Base-by-base conservation (phyloP, 768 basidiomycete species). In the Pleurotus salmoneostramineus region DNA sequence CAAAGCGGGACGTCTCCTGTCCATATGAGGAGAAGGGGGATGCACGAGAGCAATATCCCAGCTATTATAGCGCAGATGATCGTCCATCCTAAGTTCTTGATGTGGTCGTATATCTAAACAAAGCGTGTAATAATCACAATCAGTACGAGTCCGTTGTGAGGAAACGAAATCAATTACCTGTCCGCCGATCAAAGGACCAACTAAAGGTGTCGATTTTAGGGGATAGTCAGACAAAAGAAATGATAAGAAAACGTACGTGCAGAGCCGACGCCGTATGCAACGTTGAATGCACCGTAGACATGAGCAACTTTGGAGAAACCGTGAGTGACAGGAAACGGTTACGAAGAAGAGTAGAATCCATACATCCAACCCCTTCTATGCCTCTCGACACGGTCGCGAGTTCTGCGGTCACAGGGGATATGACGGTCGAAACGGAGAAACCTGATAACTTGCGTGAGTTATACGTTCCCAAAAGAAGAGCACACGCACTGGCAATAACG, bases 271-370 rank as follows among this genome's bases (percentile, higher is more conserved):
- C 85, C 88, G 60, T 84, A 89, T 2, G 82, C 83, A 8, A 91
- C 65, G 70, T 90, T 92, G 66, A 89, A 89, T 0, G 83, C 84
- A 3, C 83, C 89, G 63, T 89, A 91, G 3, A 88, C 77, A 63
- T 91, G 88, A 0, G 81, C 89, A 68, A 87, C 89, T 91, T 62
- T 4, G n/a, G 58, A 47, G 2, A 15, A 32, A 48, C 32, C 58
- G 11, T 42, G 11, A 43, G 17, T 61, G 44, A 59, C 34, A 42
- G 47, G 47, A 44, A 47, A 15, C 42, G 21, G 21, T 27, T 27
- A 33, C 60, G 32, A 6, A 17, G 48, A 15, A 17, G 40, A 36
- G n/a, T 40, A 31, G 58, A 52, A 37, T 27, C 14, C 85, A 66
- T 65, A 84, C 88, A 92, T 33, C 89, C 89, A 37, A 91, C 76